Percentiles rank a stretch among this genome's conserved stretches.
Evolutionary conservation across 2,329 filamentous ascomycete genomes (phyloP).

Genomic region (Emergomyces pasteurianus): DNA sequence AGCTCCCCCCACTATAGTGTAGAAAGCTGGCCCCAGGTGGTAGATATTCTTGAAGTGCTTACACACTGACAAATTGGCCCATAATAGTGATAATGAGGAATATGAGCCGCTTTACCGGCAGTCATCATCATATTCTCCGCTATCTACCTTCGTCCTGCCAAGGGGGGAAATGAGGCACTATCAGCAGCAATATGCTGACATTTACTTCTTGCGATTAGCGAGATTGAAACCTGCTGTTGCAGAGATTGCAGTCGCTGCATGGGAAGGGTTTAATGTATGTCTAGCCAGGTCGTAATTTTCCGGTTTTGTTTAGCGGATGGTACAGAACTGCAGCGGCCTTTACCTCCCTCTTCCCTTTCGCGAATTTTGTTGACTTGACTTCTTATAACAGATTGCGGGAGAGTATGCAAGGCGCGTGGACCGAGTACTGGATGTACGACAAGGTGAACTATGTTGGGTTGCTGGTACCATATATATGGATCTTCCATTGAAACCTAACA

Average conservation of each 20-base stretch:
- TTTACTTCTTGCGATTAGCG: conserved; percentile 87
- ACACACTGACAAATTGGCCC: conserved; percentile 7
- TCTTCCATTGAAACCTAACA: conserved; percentile 89
- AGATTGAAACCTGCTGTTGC: conserved; percentile 79
- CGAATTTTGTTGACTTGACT: neutral
- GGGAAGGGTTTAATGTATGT: conserved; percentile 56
- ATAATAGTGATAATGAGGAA: conserved; percentile 22
- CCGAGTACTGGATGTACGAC: conserved; percentile 84
- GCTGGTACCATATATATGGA: conserved; percentile 94
- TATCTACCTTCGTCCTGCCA: conserved; percentile 62
- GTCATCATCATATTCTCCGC: conserved; percentile 56
- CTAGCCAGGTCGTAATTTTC: neutral
- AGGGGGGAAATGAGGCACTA: conserved; percentile 57
- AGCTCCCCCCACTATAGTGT: neutral
- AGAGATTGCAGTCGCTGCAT: conserved; percentile 58
- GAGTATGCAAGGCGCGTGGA: conserved; percentile 68
- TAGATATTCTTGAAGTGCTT: neutral
- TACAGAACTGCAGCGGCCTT: neutral
- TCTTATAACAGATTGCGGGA: conserved; percentile 48
- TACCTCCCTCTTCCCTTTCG: neutral
- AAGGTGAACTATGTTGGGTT: conserved; percentile 93
- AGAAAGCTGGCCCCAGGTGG: neutral
- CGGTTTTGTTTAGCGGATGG: neutral
- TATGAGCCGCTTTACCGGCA: conserved; percentile 40
- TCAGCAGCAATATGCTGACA: conserved; percentile 90